A percentile compares a stretch with the other conserved stretches of the same genome.
Conservation (phyloP, 78 protist species). For the Dictyostelium purpureum region DNA sequence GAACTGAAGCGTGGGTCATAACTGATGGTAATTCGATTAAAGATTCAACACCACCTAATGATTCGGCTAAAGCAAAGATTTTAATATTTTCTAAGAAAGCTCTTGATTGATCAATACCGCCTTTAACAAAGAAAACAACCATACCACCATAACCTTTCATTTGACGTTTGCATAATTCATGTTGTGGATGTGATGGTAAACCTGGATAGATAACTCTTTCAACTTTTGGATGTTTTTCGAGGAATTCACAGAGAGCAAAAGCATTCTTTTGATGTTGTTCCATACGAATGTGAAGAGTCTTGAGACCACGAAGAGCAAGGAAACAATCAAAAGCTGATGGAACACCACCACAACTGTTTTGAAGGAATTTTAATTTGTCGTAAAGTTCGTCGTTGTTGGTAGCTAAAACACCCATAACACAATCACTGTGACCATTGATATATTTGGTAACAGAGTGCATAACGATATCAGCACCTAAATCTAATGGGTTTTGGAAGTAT, state of each 20-base stretch:
- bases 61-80: constrained; percentile 84
- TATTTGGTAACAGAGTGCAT: constrained; percentile 95
- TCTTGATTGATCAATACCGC: constrained; percentile 66
- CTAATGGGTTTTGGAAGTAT: constrained; percentile 92
- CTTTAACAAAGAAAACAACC: constrained; percentile 84
- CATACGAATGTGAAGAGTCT: constrained; percentile 93
- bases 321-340: constrained; percentile 94
- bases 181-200: constrained; percentile 88
- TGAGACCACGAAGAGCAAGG: constrained; percentile 90
- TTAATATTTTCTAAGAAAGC: constrained; percentile 79
- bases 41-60: constrained; percentile 89
- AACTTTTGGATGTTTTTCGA: constrained; percentile 80
- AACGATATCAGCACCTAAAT: constrained; percentile 95
- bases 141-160: constrained; percentile 83
- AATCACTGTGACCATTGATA: constrained; percentile 95
- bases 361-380: constrained; percentile 74
- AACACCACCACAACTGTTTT: constrained; percentile 89
- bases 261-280: constrained; percentile 86
- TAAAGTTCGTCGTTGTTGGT: constrained; percentile 63
- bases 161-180: constrained; percentile 86
- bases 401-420: constrained; percentile 88
- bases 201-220: constrained; percentile 93
- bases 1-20: constrained; percentile 93
- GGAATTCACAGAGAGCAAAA: constrained; percentile 77
- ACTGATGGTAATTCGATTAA: constrained; percentile 48